These are phyloP conservation scores for Zymoseptoria ardabiliae DNA, from an alignment of 2,329 filamentous ascomycete species.

Conservation along the genomic window DNA sequence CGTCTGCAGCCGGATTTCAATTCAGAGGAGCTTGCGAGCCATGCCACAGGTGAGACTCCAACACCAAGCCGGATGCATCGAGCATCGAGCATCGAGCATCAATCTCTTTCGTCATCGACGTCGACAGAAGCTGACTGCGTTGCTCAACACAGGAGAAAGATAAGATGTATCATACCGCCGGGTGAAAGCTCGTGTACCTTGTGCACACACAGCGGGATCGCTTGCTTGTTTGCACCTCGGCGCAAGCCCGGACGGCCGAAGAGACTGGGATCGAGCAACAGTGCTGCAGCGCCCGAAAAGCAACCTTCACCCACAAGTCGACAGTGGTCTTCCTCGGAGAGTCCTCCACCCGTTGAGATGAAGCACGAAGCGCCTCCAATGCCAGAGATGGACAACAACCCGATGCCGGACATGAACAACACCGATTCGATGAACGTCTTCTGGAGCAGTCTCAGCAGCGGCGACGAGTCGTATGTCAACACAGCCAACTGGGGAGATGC, in stretches of 20 bases:
- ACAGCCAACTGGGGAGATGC: not conserved
- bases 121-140: not conserved
- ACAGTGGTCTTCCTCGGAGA: not conserved
- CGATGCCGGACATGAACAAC: conserved; percentile 1
- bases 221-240: conserved; percentile 5
- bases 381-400: not conserved
- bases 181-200: conserved; percentile 3
- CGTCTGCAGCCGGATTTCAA: not conserved
- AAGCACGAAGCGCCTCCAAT: not conserved
- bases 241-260: conserved; percentile 5
- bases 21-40: not conserved
- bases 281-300: not conserved
- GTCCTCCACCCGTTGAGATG: not conserved
- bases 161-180: conserved; percentile 4
- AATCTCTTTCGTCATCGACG: not conserved
- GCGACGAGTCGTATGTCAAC: not conserved
- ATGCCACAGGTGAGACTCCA: not conserved
- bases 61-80: not conserved
- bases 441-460: not conserved
- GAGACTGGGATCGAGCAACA: conserved; percentile 1
- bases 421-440: conserved; percentile 2
- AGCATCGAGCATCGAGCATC: not conserved
- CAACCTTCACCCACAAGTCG: not conserved
- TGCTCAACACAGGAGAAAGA: conserved; percentile 2
- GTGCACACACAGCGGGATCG: conserved; percentile 3